Conservation (phyloP, 805 yeast species). For the Yarrowia keelungensis region DNA sequence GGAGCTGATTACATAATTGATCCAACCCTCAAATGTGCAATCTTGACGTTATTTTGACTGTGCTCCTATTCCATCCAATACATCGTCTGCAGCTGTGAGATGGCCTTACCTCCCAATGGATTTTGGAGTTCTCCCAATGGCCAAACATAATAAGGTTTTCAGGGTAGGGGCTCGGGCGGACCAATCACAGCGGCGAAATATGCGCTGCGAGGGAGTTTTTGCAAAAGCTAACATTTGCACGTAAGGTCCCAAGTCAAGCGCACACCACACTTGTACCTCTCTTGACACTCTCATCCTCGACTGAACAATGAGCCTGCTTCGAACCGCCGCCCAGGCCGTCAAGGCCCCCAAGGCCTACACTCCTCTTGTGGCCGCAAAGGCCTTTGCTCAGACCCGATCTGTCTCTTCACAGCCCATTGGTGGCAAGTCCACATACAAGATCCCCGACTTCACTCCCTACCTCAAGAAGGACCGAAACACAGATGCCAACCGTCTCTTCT, state of each 20-base stretch:
- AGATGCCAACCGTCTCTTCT: slow-evolving; percentile 82
- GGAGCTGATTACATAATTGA: too few relatives aligned
- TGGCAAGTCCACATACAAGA: slow-evolving; percentile 77
- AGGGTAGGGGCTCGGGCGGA: slow-evolving; percentile 4
- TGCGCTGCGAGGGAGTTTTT: slow-evolving; percentile 37
- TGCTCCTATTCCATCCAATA: background rate
- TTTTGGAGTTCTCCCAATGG: slow-evolving; percentile 30
- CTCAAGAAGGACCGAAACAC: slow-evolving; percentile 72
- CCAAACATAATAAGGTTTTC: slow-evolving; percentile 7
- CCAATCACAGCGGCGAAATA: slow-evolving; percentile 30
- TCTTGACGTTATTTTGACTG: background rate
- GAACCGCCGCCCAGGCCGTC: slow-evolving; percentile 39
- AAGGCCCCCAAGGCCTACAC: slow-evolving; percentile 39
- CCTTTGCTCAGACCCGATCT: slow-evolving; percentile 38
- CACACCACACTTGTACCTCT: slow-evolving; percentile 36
- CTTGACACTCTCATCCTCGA: slow-evolving; percentile 22
- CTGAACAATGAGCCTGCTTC: slow-evolving; percentile 39
- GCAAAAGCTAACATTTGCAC: slow-evolving; percentile 38
- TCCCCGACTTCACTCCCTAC: slow-evolving; percentile 87
- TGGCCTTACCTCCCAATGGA: slow-evolving; percentile 13
- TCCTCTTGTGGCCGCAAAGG: slow-evolving; percentile 35
- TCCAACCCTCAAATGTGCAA: background rate
- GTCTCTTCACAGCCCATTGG: slow-evolving; percentile 44
- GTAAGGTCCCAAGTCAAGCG: slow-evolving; percentile 36
- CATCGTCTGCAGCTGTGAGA: background rate